Evolutionary conservation across 2,329 filamentous ascomycete genomes (phyloP).

Genomic region (Aureobasidium sp.): DNA sequence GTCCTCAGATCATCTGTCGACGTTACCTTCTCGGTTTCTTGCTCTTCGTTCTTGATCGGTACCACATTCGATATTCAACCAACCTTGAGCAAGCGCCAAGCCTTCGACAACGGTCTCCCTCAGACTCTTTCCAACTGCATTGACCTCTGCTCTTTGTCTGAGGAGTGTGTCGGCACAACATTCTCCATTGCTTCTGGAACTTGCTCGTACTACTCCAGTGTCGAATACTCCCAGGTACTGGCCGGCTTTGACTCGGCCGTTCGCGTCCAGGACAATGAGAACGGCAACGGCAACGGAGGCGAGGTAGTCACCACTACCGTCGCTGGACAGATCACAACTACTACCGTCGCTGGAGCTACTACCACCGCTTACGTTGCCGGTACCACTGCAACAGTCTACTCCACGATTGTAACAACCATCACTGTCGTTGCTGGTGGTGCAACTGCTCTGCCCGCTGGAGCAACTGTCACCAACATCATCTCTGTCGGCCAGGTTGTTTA

Average conservation of each 20-base stretch:
- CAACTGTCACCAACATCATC: not conserved
- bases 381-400: not conserved
- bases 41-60: not conserved
- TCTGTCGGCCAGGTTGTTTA: not conserved
- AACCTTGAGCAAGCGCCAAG: not conserved
- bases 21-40: not conserved
- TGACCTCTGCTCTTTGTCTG: not conserved
- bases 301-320: constrained; percentile 9
- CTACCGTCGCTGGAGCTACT: constrained; percentile 11
- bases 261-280: not conserved
- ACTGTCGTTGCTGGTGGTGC: not conserved
- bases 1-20: not conserved
- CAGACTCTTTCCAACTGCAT: constrained; percentile 7
- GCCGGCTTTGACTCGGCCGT: constrained; percentile 2
- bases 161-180: not conserved
- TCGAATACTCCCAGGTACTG: not conserved
- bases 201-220: not conserved
- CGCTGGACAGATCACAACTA: constrained; percentile 9
- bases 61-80: not conserved
- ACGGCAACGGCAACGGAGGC: not conserved
- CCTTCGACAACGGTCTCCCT: not conserved
- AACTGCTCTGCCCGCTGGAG: not conserved
- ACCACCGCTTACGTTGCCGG: constrained; percentile 4
- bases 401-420: not conserved
- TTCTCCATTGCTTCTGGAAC: not conserved